Base-by-base conservation (phyloP, 805 yeast genomes). In the Ogataea wickerhamii region DNA sequence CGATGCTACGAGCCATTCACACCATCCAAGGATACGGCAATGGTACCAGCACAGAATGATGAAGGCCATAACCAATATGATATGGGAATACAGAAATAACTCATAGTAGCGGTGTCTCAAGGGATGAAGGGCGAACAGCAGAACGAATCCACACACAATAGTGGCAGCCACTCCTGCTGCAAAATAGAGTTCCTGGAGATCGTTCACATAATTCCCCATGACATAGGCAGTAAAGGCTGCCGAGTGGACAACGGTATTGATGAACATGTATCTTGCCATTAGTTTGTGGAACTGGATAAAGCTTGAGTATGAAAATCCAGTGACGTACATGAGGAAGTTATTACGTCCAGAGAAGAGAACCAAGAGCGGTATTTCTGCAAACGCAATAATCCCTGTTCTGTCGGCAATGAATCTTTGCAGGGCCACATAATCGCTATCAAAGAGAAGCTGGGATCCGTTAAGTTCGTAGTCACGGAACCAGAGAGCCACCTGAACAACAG, bases 211-310 rank as follows among this genome's bases (percentile, higher is more conserved):
- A 12, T 25, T 13, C 14, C 43, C 52, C 6, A 22, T 7, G 1
- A 20, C 40, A 18, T 34, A 18, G 18, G 41, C 30, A 0, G 70
- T 62, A 49, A 58, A 60, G 13, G 61, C 61, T 35, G 55, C 59
- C 3, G 63, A 67, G 43, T 73, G 79, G 16, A 67, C 51, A n/a
- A 70, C 32, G 17, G 58, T 52, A 48, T 70, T 53, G 18, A 68
- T 21, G 35, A 64, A 52, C 55, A 70, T 64, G 4, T 70, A 66
- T 51, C 84, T 68, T 1, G 85, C 80, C 33, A 73, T 57, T 80
- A 86, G 75, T 56, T 73, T 80, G 59, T 87, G 95, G 52, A 74
- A 75, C 22, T 70, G 67, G 49, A 78, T 49, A 47, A 71, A 71
- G 23, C 70, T 56, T 3, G 71, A 47, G 38, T 62, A 67, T 6